Conservation (phyloP, 2,329 filamentous ascomycete species). For the Lasiodiplodia gonubiensis region DNA sequence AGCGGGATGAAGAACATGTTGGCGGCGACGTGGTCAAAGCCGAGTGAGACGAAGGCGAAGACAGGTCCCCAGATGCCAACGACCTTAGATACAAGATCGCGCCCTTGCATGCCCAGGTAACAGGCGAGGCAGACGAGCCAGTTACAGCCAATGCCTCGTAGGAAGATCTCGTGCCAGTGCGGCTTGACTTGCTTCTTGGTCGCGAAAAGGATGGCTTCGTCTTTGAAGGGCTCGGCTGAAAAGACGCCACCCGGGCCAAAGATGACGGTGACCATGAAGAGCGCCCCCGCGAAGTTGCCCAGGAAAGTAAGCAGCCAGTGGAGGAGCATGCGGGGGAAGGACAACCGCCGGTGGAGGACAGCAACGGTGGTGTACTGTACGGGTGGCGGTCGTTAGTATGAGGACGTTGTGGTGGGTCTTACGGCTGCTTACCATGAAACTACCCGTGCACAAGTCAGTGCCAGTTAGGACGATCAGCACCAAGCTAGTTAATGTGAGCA, state of each 20-base stretch:
- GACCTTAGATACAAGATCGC: conserved; percentile 35
- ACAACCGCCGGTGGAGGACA: conserved; percentile 37
- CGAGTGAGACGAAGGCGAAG: conserved; percentile 36
- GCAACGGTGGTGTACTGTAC: conserved; percentile 31
- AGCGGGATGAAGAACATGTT: conserved; percentile 41
- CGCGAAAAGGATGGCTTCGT: conserved; percentile 33
- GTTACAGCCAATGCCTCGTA: conserved; percentile 35
- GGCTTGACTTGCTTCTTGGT: conserved; percentile 34
- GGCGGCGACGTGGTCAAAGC: conserved; percentile 38
- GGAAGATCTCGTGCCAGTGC: conserved; percentile 33
- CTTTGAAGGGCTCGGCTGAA: conserved; percentile 35
- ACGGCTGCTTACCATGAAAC: conserved; percentile 24
- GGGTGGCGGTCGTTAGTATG: neutral
- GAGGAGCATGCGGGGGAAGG: conserved; percentile 43
- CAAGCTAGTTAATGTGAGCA: conserved; percentile 32
- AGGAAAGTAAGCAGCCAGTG: conserved; percentile 57
- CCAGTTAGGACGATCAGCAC: conserved; percentile 20
- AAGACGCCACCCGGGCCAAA: conserved; percentile 58
- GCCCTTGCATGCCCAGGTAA: conserved; percentile 35
- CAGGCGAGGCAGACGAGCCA: conserved; percentile 37
- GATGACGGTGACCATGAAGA: conserved; percentile 57
- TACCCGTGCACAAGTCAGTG: conserved; percentile 27
- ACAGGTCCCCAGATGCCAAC: conserved; percentile 40
- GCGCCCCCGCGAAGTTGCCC: conserved; percentile 56
- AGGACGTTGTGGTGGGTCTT: too few species aligned